Base-by-base conservation (phyloP, 139 green algal species). In the Chlamydomonas applanata region DNA sequence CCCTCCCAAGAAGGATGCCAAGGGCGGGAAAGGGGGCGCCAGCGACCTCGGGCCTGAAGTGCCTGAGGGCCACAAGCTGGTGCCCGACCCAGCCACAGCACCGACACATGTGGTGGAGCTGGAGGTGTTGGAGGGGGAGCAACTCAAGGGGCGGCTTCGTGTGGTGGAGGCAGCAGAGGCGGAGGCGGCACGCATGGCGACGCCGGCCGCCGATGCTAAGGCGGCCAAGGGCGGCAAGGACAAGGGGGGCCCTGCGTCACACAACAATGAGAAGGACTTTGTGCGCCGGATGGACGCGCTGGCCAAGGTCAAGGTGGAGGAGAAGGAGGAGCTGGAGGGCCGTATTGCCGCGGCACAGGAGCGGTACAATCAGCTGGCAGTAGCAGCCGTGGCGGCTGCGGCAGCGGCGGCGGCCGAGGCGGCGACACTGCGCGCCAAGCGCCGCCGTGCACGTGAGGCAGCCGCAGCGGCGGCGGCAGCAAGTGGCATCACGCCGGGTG, bases 231-330 rank as follows among this genome's bases (percentile, higher is more conserved):
- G 17, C 9, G 57, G 73, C 29, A 2, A 49, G n/a, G 33, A 53
- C 16, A 49, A 69, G 32, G 20, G 32, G 33, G 49, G 5, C 16
- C 61, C 29, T 40, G 34, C 4, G 22, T 64, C 73, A n/a, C 82
- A 88, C 75, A 85, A 90, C 71, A 85, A 71, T 34, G 83, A 86
- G 49, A 73, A 75, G 44, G 83, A 85, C 29, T 88, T 82, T 45
- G n/a, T 0, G 20, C 66, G 78, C 25, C 62, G 80, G 4, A 29
- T 71, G 54, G 75, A 79, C 22, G 65, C 67, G 3, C 85, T 46
- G 30, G 30, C 22, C 4, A 33, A 34, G 22, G 49, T 80, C 68
- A 69, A 77, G 22, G 61, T 54, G 2, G 83, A 88, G 34, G 83
- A 85, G 49, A 46, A 61, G 4, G 75, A 34, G 7, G 82, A 87